Conservation (phyloP, 2,329 filamentous ascomycete species). For the Raffaelea ambrosiae region DNA sequence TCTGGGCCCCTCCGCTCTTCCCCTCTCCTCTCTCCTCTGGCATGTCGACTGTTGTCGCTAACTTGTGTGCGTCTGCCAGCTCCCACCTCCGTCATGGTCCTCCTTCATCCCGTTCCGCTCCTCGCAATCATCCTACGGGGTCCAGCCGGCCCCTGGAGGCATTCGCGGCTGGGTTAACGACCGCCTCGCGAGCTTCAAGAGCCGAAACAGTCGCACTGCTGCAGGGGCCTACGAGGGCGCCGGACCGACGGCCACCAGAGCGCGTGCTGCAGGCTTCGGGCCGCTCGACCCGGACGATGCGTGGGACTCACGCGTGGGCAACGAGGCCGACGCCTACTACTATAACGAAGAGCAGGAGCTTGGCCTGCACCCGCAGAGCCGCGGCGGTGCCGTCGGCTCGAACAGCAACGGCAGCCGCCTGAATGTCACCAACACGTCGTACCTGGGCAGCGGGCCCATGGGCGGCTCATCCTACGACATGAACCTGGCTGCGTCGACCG, state of each 20-base stretch:
- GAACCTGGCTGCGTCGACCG: constrained; percentile 28
- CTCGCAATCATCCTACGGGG: constrained; percentile 35
- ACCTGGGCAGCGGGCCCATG: constrained; percentile 6
- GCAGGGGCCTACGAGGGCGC: constrained; percentile 63
- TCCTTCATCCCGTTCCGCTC: constrained; percentile 64
- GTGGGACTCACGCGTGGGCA: constrained; percentile 73
- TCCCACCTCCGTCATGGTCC: constrained; percentile 59
- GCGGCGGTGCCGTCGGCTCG: constrained; percentile 24
- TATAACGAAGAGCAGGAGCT: constrained; percentile 68
- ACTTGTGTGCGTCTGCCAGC: constrained; percentile 27
- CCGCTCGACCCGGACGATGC: constrained; percentile 74
- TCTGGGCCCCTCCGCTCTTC: too few relatives aligned
- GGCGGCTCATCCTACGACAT: constrained; percentile 36
- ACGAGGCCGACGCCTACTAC: constrained; percentile 56
- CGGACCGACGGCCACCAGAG: constrained; percentile 27
- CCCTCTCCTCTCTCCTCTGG: too few relatives aligned
- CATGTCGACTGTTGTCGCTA: neutral
- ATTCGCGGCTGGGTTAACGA: constrained; percentile 66
- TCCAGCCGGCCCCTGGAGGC: constrained; percentile 50
- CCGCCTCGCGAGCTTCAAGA: constrained; percentile 53
- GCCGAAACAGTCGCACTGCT: constrained; percentile 52
- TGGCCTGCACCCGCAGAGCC: constrained; percentile 34
- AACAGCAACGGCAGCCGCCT: constrained; percentile 18
- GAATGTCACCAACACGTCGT: constrained; percentile 8
- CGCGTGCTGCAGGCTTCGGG: constrained; percentile 31